These are phyloP conservation scores for Talaromyces thailandensis DNA, from an alignment of 495 filamentous ascomycete species.

Conservation along the genomic window DNA sequence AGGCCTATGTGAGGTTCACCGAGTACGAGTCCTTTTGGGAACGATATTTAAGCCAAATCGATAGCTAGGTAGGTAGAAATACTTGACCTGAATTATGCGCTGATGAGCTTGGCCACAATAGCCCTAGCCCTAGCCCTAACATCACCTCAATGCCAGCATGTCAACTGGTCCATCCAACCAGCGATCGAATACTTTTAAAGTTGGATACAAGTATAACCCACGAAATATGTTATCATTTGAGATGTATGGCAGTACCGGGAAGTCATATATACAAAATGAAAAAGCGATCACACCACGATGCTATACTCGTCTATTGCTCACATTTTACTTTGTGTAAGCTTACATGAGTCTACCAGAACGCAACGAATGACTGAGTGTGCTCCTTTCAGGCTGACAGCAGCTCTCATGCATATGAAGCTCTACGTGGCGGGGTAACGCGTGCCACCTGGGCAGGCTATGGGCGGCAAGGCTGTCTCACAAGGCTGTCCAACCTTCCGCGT, in stretches of 20 bases:
- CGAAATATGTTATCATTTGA: neutral
- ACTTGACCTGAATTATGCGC: neutral
- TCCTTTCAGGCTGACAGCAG: neutral
- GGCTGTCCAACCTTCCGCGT: no score
- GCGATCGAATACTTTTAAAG: neutral
- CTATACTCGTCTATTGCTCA: no score
- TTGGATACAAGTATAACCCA: neutral
- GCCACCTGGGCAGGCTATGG: neutral
- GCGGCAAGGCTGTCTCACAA: neutral
- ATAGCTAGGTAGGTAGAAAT: neutral
- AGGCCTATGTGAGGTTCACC: no score
- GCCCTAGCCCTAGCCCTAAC: neutral
- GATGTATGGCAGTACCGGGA: no score
- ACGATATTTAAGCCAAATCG: no score
- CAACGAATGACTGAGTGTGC: no score
- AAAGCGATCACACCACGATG: no score
- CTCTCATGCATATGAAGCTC: neutral
- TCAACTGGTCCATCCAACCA: neutral
- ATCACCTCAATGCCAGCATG: neutral
- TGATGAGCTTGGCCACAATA: neutral
- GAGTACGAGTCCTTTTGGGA: no score
- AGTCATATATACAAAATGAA: no score
- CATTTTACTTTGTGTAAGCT: no score
- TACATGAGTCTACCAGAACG: no score
- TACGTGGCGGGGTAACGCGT: neutral